Conservation (phyloP, 352 stramenopile species). For the Phytophthora capsici region DNA sequence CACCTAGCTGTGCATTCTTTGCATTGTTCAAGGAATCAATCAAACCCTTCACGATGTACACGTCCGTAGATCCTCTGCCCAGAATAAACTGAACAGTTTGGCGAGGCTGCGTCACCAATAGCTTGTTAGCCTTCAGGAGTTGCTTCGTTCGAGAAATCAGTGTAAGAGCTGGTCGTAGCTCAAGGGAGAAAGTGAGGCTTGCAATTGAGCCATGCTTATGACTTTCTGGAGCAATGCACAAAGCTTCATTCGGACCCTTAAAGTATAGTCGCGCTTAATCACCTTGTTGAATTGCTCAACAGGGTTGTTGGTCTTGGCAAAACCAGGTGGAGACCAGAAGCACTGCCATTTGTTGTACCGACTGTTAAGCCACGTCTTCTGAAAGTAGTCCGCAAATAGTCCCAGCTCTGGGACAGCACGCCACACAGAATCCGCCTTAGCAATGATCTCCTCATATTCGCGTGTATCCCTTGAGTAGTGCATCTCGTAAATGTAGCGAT, state of each 20-base stretch:
- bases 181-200: too few relatives aligned
- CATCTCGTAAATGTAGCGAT: conserved; percentile 1
- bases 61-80: too few relatives aligned
- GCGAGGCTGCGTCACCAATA: too few relatives aligned
- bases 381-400: conserved; percentile 11
- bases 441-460: not conserved
- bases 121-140: too few relatives aligned
- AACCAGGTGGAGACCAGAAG: conserved; percentile 8
- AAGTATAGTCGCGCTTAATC: conserved; percentile 32
- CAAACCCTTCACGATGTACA: too few relatives aligned
- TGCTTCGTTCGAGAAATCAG: too few relatives aligned
- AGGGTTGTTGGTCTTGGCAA: conserved; percentile 36
- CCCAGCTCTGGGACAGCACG: not conserved
- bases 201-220: too few relatives aligned
- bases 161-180: too few relatives aligned
- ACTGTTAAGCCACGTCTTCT: conserved; percentile 12
- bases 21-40: too few relatives aligned
- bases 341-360: conserved; percentile 13
- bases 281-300: conserved; percentile 35
- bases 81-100: too few relatives aligned
- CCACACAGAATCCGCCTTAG: not conserved
- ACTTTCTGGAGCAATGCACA: too few relatives aligned
- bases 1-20: too few relatives aligned
- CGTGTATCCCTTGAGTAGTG: not conserved
- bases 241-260: conserved; percentile 12